Base-by-base conservation (phyloP, 2,329 filamentous ascomycete species). In the Monosporascus sp. region DNA sequence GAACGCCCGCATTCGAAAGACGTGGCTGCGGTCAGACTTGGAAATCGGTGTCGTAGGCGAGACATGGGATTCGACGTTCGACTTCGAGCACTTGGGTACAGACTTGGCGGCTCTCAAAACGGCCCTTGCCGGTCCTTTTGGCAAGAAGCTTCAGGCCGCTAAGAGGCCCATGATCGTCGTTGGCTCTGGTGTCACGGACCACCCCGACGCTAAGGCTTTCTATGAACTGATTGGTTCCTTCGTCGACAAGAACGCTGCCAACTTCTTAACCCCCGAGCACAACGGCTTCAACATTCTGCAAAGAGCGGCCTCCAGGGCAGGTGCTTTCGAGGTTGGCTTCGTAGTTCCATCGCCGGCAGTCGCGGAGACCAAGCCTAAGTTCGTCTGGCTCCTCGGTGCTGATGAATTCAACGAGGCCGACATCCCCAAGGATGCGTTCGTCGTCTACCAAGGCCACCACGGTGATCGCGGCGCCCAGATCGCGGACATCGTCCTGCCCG, bases 271-370 rank as follows among this genome's bases (percentile, higher is more conserved):
- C 6, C 77, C 85, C 19, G 91, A 96, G 72, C 97, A 95, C 91
- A 94, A 96, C 71, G 94, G 93, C 56, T 99, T 93, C 82, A 99
- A 97, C 71, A 86, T 99, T 56, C 86, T 99, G 50, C 94, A 99
- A 76, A 86, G 93, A 60, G 88, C 91, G 58, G 94, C 94, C 55
- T 97, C 94, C 57, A 87, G 93, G 63, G 88, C 88, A 38, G 94
- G 91, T 69, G 94, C 94, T 56, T 99, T 91, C 69, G 94, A 99
- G 75, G 85, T 99, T 64, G 94, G 94, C 66, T 99, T 97, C 75
- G 90, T 90, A 37, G 87, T 91, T 16, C 90, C 92, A 48, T 96
- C 91, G 17, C 75, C 85, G 2, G 83, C 85, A 60, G 90, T 96
- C 58, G 89, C 92, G 38, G 81, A 90, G 70, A 93, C 90, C 49